Base-by-base conservation (phyloP, 2,329 filamentous ascomycete species). In the Niveomyces coronatus region DNA sequence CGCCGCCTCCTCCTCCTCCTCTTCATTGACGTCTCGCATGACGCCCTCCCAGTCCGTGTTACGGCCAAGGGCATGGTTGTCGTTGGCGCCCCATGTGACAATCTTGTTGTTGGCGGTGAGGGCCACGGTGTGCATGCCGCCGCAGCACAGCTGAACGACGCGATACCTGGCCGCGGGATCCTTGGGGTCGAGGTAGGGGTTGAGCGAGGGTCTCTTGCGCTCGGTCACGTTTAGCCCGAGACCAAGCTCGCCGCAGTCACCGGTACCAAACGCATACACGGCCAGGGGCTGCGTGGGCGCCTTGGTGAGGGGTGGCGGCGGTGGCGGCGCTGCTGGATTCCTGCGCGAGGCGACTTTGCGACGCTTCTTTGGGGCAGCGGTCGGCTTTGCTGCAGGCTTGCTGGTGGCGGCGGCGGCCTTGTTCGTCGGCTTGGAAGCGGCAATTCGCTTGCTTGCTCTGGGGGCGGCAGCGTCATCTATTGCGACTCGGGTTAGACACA, bases 11-110 rank as follows among this genome's bases (percentile, higher is more conserved):
- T 49, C 43, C 17, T 29, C 37, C 8, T 54, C 49, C 0, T 53
- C 67, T 13, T 64, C 65, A 15, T 70, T 68, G 9, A 63, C 56
- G 32, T 73, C 68, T 32, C 68, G 63, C 26, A 66, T 52, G 18
- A 71, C 73, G 22, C 76, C 76, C 3, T 76, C 70, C 65, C 76
- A 78, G 4, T 64, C 59, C 66, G 41, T 85, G 49, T 80, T 70
- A 51, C 84, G 71, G 22, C 83, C 84, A 23, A 89, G 69, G 2
- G 84, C 82, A 44, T 78, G 76, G 50, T 84, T 75, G 53, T 88
- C 83, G 54, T 88, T 88, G 46, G 87, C 82, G 42, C 84, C 84
- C 84, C 84, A 89, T n/a, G 81, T 85, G 29, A 85, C 63, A 47
- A 88, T 79, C 57, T 76, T 76, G 63, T 85, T 84, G 57, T 87